Evolutionary conservation across 768 basidiomycete genomes (phyloP).

Genomic region (Lactifluus pinguis): DNA sequence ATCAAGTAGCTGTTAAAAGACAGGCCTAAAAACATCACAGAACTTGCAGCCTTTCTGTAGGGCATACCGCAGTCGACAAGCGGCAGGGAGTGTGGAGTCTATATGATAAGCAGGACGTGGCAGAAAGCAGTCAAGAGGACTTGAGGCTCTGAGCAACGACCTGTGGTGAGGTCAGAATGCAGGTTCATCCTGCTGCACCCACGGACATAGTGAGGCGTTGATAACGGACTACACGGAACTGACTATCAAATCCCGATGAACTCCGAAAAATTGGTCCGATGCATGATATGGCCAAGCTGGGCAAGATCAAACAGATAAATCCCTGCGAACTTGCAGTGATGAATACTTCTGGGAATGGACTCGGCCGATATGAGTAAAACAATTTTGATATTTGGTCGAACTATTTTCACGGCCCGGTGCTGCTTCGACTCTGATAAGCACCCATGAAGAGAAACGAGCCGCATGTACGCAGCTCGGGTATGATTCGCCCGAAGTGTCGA

Average conservation of each 20-base stretch:
- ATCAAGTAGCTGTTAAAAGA: slow-evolving; percentile 31
- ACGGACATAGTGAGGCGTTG: slow-evolving; percentile 12
- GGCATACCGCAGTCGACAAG: slow-evolving; percentile 48
- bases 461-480: not conserved
- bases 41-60: slow-evolving; percentile 41
- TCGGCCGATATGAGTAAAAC: slow-evolving; percentile 2
- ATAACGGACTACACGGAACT: slow-evolving; percentile 2
- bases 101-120: slow-evolving; percentile 52
- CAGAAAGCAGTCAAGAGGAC: slow-evolving; percentile 54
- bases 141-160: slow-evolving; percentile 47
- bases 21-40: slow-evolving; percentile 42
- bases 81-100: slow-evolving; percentile 39
- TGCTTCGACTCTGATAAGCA: not conserved
- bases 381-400: slow-evolving; percentile 7
- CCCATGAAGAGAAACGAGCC: not conserved
- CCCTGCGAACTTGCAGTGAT: slow-evolving; percentile 13
- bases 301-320: slow-evolving; percentile 18
- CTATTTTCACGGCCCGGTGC: not conserved
- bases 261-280: slow-evolving; percentile 7
- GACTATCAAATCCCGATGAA: slow-evolving; percentile 10
- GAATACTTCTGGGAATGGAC: not conserved
- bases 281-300: slow-evolving; percentile 8
- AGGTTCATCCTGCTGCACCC: not conserved
- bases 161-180: slow-evolving; percentile 26
- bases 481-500: not conserved